These are phyloP conservation scores for Cupressus sempervirens DNA, from an alignment of 75 land plant species.

Conservation along the genomic window DNA sequence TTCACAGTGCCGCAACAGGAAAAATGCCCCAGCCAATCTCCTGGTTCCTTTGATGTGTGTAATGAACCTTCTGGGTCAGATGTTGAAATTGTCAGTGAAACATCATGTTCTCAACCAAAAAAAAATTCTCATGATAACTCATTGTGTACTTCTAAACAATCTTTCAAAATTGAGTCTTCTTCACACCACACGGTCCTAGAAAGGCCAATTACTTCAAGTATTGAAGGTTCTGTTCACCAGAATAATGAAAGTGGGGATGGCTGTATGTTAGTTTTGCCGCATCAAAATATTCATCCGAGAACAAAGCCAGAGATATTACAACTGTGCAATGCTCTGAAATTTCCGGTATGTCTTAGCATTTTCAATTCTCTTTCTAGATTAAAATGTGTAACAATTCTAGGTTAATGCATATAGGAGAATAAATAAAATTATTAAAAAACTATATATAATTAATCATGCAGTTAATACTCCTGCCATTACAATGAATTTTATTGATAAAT, in stretches of 20 bases:
- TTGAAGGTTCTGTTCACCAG: slow-evolving; percentile 5
- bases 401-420: neutral
- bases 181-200: neutral
- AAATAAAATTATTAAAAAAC: neutral
- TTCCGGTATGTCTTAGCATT: slow-evolving; percentile 1
- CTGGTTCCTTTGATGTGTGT: neutral
- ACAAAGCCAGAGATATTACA: neutral
- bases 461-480: neutral
- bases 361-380: neutral
- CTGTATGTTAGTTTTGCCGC: neutral
- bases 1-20: neutral
- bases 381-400: neutral
- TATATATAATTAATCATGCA: neutral
- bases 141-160: neutral
- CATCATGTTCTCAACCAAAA: neutral
- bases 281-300: neutral
- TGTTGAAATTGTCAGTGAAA: slow-evolving; percentile 2
- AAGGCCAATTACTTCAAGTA: neutral
- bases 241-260: neutral
- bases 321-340: slow-evolving; percentile 4
- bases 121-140: neutral
- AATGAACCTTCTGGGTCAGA: neutral
- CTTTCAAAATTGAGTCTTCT: neutral
- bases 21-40: neutral
- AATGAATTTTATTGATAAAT: neutral